Evolutionary conservation across 2,329 filamentous ascomycete species (phyloP).

Genomic region (Myriosclerotinia duriaeana): DNA sequence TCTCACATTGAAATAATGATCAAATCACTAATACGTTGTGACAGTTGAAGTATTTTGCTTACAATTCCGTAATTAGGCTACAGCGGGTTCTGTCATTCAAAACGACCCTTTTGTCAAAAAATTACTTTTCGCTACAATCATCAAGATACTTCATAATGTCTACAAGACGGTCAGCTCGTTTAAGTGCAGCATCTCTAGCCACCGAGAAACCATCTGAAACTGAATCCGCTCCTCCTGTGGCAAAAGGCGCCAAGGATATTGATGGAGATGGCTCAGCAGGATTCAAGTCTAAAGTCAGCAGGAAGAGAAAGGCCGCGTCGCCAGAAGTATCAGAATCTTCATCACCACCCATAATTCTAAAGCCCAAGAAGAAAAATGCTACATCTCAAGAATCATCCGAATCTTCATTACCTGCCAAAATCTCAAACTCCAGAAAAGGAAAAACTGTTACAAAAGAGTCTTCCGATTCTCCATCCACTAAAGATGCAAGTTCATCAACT

Average conservation of each 20-base stretch:
- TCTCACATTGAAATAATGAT: neutral
- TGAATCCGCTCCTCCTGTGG: slow-evolving; percentile 4
- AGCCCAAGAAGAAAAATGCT: slow-evolving; percentile 2
- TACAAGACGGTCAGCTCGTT: slow-evolving; percentile 36
- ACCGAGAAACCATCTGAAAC: slow-evolving; percentile 24
- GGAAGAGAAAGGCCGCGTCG: neutral
- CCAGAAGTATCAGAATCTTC: neutral
- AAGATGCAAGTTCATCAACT: slow-evolving; percentile 32
- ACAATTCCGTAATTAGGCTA: slow-evolving; percentile 26
- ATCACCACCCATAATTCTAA: neutral
- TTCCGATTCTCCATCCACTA: slow-evolving; percentile 22
- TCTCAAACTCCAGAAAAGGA: slow-evolving; percentile 29
- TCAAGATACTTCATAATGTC: slow-evolving; percentile 32
- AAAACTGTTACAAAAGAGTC: slow-evolving; percentile 30
- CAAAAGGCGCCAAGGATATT: neutral
- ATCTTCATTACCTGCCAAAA: neutral
- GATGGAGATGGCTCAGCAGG: slow-evolving; percentile 15
- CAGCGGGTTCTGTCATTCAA: slow-evolving; percentile 23
- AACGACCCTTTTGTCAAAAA: neutral
- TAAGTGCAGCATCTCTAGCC: slow-evolving; percentile 30
- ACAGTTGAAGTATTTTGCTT: slow-evolving; percentile 16
- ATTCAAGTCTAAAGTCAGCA: slow-evolving; percentile 26
- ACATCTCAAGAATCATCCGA: neutral
- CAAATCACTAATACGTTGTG: neutral
- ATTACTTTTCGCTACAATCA: slow-evolving; percentile 11